phyloP scores from a whole-genome alignment of 2,329 filamentous ascomycete species.

The Rhinocladiella mackenziei region DNA sequence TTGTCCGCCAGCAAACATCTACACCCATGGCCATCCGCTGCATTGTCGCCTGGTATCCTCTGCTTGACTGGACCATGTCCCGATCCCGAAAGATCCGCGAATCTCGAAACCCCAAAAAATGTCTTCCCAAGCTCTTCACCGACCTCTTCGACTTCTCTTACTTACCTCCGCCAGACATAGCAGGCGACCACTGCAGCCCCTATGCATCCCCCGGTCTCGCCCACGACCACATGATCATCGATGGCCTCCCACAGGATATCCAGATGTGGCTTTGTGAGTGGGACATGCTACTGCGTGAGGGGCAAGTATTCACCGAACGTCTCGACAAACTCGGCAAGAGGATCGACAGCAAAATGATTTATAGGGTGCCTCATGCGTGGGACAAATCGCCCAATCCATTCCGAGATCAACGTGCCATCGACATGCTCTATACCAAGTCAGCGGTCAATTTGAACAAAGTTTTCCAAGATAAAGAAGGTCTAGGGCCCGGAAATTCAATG shows the following conservation, averaged over 20 bases:
- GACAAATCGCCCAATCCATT: slow-evolving; percentile 49
- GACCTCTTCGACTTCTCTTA: slow-evolving; percentile 49
- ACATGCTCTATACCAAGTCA: slow-evolving; percentile 42
- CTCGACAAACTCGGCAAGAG: slow-evolving; percentile 43
- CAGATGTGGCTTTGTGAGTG: slow-evolving; percentile 62
- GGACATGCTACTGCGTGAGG: slow-evolving; percentile 64
- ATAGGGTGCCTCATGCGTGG: slow-evolving; percentile 46
- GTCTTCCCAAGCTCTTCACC: slow-evolving; percentile 47
- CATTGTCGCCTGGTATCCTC: slow-evolving; percentile 60
- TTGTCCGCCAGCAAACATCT: slow-evolving; percentile 29
- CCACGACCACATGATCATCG: slow-evolving; percentile 49
- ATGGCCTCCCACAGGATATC: slow-evolving; percentile 55
- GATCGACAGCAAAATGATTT: slow-evolving; percentile 45
- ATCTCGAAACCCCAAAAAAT: slow-evolving; percentile 50
- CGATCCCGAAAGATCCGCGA: slow-evolving; percentile 56
- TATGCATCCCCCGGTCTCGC: slow-evolving; percentile 59
- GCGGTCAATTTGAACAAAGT: slow-evolving; percentile 43
- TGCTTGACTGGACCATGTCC: slow-evolving; percentile 59
- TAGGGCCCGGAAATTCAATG: slow-evolving; percentile 24
- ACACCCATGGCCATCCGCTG: slow-evolving; percentile 50
- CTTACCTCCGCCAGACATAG: slow-evolving; percentile 43
- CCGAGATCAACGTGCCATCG: slow-evolving; percentile 41
- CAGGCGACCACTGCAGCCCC: slow-evolving; percentile 49
- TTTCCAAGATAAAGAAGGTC: slow-evolving; percentile 32
- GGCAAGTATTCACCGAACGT: slow-evolving; percentile 43